A percentile compares a stretch with the other conserved stretches of the same genome.
Evolutionary conservation across 2,329 filamentous ascomycete species (phyloP).

Genomic region (Cladosporium velox): DNA sequence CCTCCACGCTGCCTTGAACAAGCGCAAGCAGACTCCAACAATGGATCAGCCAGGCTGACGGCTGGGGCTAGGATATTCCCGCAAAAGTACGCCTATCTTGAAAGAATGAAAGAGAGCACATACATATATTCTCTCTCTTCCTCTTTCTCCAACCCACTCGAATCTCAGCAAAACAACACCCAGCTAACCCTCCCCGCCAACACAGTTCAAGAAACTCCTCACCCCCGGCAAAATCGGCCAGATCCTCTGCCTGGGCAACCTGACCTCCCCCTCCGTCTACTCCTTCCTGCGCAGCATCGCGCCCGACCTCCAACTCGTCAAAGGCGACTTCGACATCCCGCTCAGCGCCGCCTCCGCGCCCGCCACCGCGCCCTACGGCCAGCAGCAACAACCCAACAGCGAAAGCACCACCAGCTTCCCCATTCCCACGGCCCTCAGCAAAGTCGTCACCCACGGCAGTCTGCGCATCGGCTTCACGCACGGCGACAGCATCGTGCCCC

Average conservation of each 20-base stretch:
- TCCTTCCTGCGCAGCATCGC: constrained; percentile 58
- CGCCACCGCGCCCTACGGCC: constrained; percentile 23
- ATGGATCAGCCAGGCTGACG: constrained; percentile 28
- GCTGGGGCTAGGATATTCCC: constrained; percentile 67
- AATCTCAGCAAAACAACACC: constrained; percentile 8
- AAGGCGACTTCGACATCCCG: constrained; percentile 69
- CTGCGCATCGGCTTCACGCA: constrained; percentile 71
- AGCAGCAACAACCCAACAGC: neutral
- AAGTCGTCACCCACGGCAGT: constrained; percentile 69
- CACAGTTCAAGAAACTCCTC: constrained; percentile 57
- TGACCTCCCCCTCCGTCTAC: constrained; percentile 59
- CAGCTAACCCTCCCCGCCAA: constrained; percentile 10
- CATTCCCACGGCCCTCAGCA: constrained; percentile 57
- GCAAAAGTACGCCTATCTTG: constrained; percentile 64
- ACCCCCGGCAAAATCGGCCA: constrained; percentile 61
- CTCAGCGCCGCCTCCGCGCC: constrained; percentile 66
- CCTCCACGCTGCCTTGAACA: constrained; percentile 19
- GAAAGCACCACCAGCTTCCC: constrained; percentile 31
- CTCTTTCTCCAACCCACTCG: neutral
- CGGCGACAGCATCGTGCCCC: constrained; percentile 71
- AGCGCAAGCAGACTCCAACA: constrained; percentile 9
- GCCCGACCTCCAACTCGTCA: constrained; percentile 68
- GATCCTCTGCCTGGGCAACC: constrained; percentile 60
- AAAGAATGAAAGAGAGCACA: neutral
- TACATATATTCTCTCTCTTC: neutral